These are phyloP conservation scores for Ascochyta viciae-villosae DNA, from an alignment of 2,329 filamentous ascomycete species.

Conservation along the genomic window DNA sequence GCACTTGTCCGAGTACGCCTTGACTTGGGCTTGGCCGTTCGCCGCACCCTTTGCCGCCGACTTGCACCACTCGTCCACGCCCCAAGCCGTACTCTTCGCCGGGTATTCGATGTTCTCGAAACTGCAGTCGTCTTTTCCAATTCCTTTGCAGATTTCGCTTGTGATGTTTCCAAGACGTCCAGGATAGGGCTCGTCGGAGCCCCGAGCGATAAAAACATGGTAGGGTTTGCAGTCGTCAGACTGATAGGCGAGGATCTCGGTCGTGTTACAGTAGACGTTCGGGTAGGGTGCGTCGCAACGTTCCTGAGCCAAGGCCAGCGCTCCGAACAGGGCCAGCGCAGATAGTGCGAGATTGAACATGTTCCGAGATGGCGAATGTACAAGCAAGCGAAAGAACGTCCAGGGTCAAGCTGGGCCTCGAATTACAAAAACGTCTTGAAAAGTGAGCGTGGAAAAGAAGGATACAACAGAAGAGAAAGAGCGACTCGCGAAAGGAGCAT, in stretches of 20 bases:
- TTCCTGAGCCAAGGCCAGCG: slow-evolving; percentile 26
- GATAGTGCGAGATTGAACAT: slow-evolving; percentile 22
- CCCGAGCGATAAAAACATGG: slow-evolving; percentile 37
- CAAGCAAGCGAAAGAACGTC: background rate
- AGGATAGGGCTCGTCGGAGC: slow-evolving; percentile 40
- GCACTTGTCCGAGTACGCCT: slow-evolving; percentile 34
- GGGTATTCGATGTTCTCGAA: slow-evolving; percentile 40
- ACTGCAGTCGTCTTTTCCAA: slow-evolving; percentile 30
- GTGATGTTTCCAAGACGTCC: slow-evolving; percentile 37
- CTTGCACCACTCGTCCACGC: slow-evolving; percentile 35
- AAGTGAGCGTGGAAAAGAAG: background rate
- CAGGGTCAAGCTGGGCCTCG: background rate
- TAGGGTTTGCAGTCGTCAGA: slow-evolving; percentile 32
- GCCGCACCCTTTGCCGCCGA: slow-evolving; percentile 31
- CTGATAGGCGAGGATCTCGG: slow-evolving; percentile 30
- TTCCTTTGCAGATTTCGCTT: slow-evolving; percentile 25
- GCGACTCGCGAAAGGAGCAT: background rate
- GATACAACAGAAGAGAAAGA: background rate
- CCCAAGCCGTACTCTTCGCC: slow-evolving; percentile 36
- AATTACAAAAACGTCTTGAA: background rate
- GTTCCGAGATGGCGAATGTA: background rate
- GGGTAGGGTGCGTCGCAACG: slow-evolving; percentile 36
- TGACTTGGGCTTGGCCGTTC: slow-evolving; percentile 35
- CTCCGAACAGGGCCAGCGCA: slow-evolving; percentile 19
- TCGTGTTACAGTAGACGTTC: slow-evolving; percentile 30